Conservation (phyloP, 495 filamentous ascomycete genomes). For the Ascodesmis nigricans region DNA sequence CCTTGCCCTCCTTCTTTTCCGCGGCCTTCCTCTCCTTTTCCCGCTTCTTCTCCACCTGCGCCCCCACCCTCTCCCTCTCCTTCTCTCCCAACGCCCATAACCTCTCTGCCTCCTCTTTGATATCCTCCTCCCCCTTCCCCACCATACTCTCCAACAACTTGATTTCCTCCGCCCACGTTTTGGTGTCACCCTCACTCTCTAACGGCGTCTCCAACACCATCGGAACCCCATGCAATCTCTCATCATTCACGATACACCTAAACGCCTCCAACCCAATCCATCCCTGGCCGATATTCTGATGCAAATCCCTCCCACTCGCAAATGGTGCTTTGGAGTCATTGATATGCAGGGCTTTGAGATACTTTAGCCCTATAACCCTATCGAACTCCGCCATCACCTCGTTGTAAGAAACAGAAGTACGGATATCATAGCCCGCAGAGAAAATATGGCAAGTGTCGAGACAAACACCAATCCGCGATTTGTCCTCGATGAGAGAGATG, state of each 20-base stretch:
- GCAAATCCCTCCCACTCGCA: slow-evolving; percentile 54
- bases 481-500: slow-evolving; percentile 54
- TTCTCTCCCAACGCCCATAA: slow-evolving; percentile 43
- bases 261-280: slow-evolving; percentile 80
- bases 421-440: slow-evolving; percentile 76
- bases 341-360: slow-evolving; percentile 67
- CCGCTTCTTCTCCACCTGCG: slow-evolving; percentile 50
- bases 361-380: slow-evolving; percentile 50
- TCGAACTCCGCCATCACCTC: slow-evolving; percentile 56
- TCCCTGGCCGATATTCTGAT: slow-evolving; percentile 85
- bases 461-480: slow-evolving; percentile 78
- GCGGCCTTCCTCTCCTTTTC: slow-evolving; percentile 31
- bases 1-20: slow-evolving; percentile 31
- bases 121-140: slow-evolving; percentile 47
- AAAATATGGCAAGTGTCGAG: slow-evolving; percentile 94
- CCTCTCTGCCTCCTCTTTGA: slow-evolving; percentile 37
- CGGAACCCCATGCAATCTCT: slow-evolving; percentile 51
- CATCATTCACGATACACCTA: slow-evolving; percentile 73
- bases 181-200: slow-evolving; percentile 48
- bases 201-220: slow-evolving; percentile 93
- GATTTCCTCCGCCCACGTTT: slow-evolving; percentile 65
- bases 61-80: slow-evolving; percentile 52
- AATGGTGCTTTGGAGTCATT: slow-evolving; percentile 88
- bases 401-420: slow-evolving; percentile 48
- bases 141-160: slow-evolving; percentile 76